A percentile compares a stretch with the other conserved stretches of the same genome.
Evolutionary conservation across 1,284 basidiomycete genomes (phyloP).

Genomic region (Phellopilus nigrolimitatus): DNA sequence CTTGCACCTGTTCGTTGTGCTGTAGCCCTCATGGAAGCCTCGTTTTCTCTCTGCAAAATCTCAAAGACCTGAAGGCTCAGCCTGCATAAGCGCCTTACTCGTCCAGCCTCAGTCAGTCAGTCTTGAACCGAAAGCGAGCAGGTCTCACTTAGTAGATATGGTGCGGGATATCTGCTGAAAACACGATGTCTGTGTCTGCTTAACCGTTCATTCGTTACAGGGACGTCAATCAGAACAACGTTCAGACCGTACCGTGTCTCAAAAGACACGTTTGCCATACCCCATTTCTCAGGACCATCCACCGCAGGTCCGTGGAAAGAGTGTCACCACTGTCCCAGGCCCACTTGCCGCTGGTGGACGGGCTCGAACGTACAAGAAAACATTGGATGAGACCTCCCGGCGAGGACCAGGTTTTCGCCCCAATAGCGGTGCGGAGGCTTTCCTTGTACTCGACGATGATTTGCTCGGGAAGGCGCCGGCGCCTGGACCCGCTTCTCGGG

Average conservation of each 20-base stretch:
- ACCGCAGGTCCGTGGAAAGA: not conserved
- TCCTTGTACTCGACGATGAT: constrained; percentile 9
- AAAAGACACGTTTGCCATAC: not conserved
- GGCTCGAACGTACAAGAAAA: not conserved
- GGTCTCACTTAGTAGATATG: too few species aligned
- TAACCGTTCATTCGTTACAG: not conserved
- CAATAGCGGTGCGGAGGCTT: constrained; percentile 14
- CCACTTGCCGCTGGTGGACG: not conserved
- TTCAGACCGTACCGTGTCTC: not conserved
- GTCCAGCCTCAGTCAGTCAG: too few species aligned
- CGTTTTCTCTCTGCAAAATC: too few species aligned
- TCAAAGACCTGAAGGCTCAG: too few species aligned
- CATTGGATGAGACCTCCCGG: not conserved
- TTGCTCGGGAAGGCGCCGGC: not conserved
- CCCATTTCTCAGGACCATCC: not conserved
- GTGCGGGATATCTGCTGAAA: not conserved
- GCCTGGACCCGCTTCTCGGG: not conserved
- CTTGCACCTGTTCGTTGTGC: too few species aligned
- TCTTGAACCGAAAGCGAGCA: too few species aligned
- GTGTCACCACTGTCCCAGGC: not conserved
- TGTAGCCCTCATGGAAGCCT: too few species aligned
- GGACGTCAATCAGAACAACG: not conserved
- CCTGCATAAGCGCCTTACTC: too few species aligned
- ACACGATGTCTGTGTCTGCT: not conserved
- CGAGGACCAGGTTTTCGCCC: constrained; percentile 14